Conservation (phyloP, 768 basidiomycete genomes). For the Leucocoprinus leucothites region DNA sequence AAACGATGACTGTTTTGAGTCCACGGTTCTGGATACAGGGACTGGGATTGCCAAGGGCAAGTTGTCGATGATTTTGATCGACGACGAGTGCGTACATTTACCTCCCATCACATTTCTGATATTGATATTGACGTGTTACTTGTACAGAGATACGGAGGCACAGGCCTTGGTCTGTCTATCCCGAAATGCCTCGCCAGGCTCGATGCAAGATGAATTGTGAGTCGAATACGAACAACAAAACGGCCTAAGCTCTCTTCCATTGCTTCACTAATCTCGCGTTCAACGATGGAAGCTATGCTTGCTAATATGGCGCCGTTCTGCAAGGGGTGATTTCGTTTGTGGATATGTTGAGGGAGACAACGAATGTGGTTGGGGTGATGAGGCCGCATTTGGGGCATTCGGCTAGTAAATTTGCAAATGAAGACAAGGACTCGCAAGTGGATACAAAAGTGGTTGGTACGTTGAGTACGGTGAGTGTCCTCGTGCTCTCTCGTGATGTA, state of each 20-base stretch:
- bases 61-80: conserved; percentile 95
- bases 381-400: conserved; percentile 73
- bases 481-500: too few relatives aligned
- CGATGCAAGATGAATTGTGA: conserved; percentile 99
- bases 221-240: conserved; percentile 92
- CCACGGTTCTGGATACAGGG: conserved; percentile 96
- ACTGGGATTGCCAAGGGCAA: conserved; percentile 99
- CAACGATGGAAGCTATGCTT: conserved; percentile 68
- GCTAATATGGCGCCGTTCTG: conserved; percentile 79
- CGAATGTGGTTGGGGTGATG: conserved; percentile 76
- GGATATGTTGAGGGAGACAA: conserved; percentile 77
- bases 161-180: conserved; percentile 93
- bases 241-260: conserved; percentile 97
- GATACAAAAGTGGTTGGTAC: too few relatives aligned
- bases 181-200: conserved; percentile 97
- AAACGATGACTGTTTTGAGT: conserved; percentile 88
- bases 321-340: conserved; percentile 90
- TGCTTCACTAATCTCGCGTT: conserved; percentile 76
- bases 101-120: conserved; percentile 2
- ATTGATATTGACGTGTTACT: conserved; percentile 8
- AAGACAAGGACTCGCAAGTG: too few relatives aligned
- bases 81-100: conserved; percentile 85
- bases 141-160: conserved; percentile 96
- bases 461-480: too few relatives aligned
- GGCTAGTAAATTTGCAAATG: too few relatives aligned